Conservation (phyloP, 768 basidiomycete species). For the Phaeotremella fagi region DNA sequence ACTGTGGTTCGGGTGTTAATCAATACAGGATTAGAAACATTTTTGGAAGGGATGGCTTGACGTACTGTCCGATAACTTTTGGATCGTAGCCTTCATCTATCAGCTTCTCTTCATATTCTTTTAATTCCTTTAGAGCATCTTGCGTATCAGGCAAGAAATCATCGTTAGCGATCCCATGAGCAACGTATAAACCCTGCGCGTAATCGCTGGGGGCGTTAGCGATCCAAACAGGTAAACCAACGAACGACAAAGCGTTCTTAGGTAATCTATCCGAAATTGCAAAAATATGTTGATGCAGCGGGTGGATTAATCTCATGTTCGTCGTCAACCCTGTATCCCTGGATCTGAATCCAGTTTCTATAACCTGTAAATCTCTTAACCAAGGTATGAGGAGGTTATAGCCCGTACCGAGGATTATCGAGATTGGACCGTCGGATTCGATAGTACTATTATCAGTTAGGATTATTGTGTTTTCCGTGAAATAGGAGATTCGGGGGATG, state of each 20-base stretch:
- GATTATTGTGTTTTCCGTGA: slow-evolving; percentile 52
- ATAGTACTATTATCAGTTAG: slow-evolving; percentile 55
- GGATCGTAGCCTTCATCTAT: slow-evolving; percentile 55
- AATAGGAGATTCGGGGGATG: slow-evolving; percentile 55
- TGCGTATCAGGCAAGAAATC: slow-evolving; percentile 51
- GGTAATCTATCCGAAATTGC: slow-evolving; percentile 53
- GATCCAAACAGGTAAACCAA: slow-evolving; percentile 55
- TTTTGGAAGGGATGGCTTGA: not conserved
- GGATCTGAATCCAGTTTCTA: too few species aligned
- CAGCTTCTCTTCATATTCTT: slow-evolving; percentile 50
- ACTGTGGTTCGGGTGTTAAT: not conserved
- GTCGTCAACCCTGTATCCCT: slow-evolving; percentile 52
- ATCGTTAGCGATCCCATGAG: slow-evolving; percentile 53
- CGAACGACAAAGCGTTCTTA: slow-evolving; percentile 55
- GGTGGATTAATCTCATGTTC: slow-evolving; percentile 58
- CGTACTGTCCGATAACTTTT: slow-evolving; percentile 53
- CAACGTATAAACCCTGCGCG: slow-evolving; percentile 55
- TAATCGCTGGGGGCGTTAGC: slow-evolving; percentile 55
- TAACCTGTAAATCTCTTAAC: too few species aligned
- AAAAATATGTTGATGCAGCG: slow-evolving; percentile 57
- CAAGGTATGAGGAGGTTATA: slow-evolving; percentile 58
- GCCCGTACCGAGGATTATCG: slow-evolving; percentile 57
- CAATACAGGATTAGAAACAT: not conserved
- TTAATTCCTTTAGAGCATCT: slow-evolving; percentile 51
- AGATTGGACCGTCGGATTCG: slow-evolving; percentile 46